phyloP scores from a whole-genome alignment of 805 yeast genomes.

The Barnettozyma sucrosica region DNA sequence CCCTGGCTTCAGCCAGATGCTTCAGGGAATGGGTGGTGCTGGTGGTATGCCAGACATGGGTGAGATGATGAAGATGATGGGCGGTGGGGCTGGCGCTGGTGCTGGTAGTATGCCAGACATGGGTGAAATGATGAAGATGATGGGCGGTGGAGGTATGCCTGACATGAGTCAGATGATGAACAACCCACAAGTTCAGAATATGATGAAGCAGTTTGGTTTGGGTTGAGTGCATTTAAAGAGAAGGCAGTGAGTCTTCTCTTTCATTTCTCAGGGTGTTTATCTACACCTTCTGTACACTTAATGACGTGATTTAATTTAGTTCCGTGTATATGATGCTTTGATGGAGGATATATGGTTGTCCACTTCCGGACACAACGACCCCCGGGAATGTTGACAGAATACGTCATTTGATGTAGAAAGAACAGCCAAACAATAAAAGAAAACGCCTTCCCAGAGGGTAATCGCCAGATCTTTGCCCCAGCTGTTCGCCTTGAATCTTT shows the following conservation, averaged over 20 bases:
- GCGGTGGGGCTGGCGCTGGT: slow-evolving; percentile 34
- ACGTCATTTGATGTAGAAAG: no score
- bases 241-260: not conserved
- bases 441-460: no score
- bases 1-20: slow-evolving; percentile 68
- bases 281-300: not conserved
- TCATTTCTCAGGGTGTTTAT: not conserved
- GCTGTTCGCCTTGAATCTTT: no score
- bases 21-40: slow-evolving; percentile 55
- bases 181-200: slow-evolving; percentile 40
- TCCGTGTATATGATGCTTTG: not conserved
- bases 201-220: slow-evolving; percentile 44
- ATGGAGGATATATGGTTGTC: no score
- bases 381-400: no score
- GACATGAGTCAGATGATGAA: slow-evolving; percentile 31
- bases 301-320: not conserved
- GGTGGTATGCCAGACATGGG: slow-evolving; percentile 71
- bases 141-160: slow-evolving; percentile 42
- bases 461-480: no score
- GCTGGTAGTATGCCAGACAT: slow-evolving; percentile 65
- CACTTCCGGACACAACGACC: no score
- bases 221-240: slow-evolving; percentile 2
- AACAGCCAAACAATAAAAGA: no score
- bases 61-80: slow-evolving; percentile 56
- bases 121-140: slow-evolving; percentile 57